A percentile compares a stretch with the other conserved stretches of the same genome.
Evolutionary conservation across 257 asterid species (phyloP).

Genomic region (Hygrophila difformis): DNA sequence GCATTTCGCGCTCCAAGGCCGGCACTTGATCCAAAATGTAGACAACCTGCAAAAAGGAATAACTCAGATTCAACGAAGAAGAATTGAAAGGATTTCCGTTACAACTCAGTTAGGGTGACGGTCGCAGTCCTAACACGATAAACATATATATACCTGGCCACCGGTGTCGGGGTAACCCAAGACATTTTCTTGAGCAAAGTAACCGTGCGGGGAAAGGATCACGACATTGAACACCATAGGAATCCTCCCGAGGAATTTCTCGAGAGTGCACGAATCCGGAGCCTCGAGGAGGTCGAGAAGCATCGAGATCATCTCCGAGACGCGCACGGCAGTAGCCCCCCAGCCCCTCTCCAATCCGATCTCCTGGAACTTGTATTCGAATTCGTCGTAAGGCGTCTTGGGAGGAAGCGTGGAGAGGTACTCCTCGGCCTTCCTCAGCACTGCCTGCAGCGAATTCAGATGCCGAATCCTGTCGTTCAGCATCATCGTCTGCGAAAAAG

Average conservation of each 20-base stretch:
- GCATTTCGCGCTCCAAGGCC: slow-evolving; percentile 87
- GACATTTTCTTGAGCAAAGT: slow-evolving; percentile 98
- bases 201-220: slow-evolving; percentile 93
- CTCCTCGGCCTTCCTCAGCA: slow-evolving; percentile 88
- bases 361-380: slow-evolving; percentile 73
- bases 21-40: slow-evolving; percentile 99
- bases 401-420: slow-evolving; percentile 63
- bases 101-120: no score
- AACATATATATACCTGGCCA: slow-evolving; percentile 64
- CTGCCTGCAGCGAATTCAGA: slow-evolving; percentile 55
- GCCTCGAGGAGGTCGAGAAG: slow-evolving; percentile 90
- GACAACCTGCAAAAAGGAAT: slow-evolving; percentile 56
- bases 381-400: slow-evolving; percentile 45
- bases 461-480: slow-evolving; percentile 59
- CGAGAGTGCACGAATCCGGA: slow-evolving; percentile 83
- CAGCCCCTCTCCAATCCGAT: slow-evolving; percentile 96
- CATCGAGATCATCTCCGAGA: slow-evolving; percentile 73
- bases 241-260: slow-evolving; percentile 75
- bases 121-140: no score
- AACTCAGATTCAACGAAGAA: no score
- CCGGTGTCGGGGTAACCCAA: slow-evolving; percentile 97
- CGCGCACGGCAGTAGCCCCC: slow-evolving; percentile 78
- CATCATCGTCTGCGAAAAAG: slow-evolving; percentile 74
- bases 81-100: no score
- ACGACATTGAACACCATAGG: slow-evolving; percentile 97